These are phyloP conservation scores for Tuber melanosporum DNA, from an alignment of 495 filamentous ascomycete genomes.

Conservation along the genomic window DNA sequence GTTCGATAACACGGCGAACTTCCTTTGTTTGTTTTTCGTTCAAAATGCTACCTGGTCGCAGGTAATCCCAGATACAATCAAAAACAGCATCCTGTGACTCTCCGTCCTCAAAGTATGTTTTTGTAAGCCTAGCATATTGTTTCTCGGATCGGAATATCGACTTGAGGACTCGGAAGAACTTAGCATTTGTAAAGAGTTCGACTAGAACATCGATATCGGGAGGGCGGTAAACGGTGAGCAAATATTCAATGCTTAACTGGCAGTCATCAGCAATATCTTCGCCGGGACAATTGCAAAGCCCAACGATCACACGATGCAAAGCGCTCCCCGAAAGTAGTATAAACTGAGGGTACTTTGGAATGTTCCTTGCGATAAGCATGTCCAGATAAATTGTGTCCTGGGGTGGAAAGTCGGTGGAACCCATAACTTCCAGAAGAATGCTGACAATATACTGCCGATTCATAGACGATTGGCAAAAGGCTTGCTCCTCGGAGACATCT, in stretches of 20 bases:
- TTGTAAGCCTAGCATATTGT: conserved; percentile 68
- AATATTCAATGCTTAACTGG: conserved; percentile 89
- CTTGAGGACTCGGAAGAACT: conserved; percentile 91
- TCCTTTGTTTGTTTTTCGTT: conserved; percentile 68
- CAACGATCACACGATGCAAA: conserved; percentile 70
- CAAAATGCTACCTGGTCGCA: conserved; percentile 64
- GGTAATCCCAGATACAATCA: conserved; percentile 69
- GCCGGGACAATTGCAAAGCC: conserved; percentile 76
- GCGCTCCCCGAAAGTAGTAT: conserved; percentile 81
- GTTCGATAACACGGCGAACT: conserved; percentile 63
- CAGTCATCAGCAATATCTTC: conserved; percentile 83
- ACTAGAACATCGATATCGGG: conserved; percentile 70
- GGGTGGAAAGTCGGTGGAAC: conserved; percentile 59
- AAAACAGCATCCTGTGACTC: conserved; percentile 68
- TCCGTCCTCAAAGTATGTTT: conserved; percentile 79
- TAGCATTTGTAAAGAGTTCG: conserved; percentile 67
- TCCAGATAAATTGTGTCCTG: conserved; percentile 88
- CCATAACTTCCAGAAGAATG: conserved; percentile 85
- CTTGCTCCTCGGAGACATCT: conserved; percentile 54
- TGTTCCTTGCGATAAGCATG: conserved; percentile 94
- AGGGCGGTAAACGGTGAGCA: conserved; percentile 87
- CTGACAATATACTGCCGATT: conserved; percentile 86
- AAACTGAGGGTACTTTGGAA: conserved; percentile 94
- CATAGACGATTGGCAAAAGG: conserved; percentile 65
- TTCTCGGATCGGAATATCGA: conserved; percentile 75